Evolutionary conservation across 1,284 basidiomycete species (phyloP).

Genomic region (Fomitopsis schrenkii): DNA sequence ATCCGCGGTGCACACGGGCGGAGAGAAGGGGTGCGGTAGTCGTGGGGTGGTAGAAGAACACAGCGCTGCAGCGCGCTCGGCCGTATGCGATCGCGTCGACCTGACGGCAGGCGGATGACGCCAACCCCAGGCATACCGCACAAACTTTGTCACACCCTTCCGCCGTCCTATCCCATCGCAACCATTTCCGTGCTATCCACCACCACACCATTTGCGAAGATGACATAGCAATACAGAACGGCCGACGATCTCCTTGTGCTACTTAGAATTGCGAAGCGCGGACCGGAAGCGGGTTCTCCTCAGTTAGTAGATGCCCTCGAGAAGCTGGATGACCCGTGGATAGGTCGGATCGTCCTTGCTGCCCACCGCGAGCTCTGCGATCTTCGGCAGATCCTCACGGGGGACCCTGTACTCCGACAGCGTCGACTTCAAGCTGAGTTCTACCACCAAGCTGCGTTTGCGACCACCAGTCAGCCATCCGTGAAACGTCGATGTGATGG

Average conservation of each 20-base stretch:
- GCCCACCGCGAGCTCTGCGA: conserved; percentile 48
- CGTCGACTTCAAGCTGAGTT: conserved; percentile 54
- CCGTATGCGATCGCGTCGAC: background rate
- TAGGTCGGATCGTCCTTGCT: conserved; percentile 32
- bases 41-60: background rate
- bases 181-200: background rate
- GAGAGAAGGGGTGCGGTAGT: background rate
- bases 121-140: background rate
- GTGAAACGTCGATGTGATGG: background rate
- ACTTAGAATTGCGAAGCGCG: background rate
- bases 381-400: conserved; percentile 42
- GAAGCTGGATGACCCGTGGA: conserved; percentile 38
- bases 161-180: background rate
- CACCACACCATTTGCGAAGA: background rate
- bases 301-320: conserved; percentile 41
- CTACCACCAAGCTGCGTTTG: conserved; percentile 44
- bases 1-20: background rate
- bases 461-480: background rate
- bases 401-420: conserved; percentile 60
- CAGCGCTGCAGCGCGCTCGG: background rate
- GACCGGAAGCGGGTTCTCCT: background rate
- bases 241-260: background rate
- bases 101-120: background rate
- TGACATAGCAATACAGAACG: background rate
- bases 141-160: background rate